Conservation (phyloP, 495 filamentous ascomycete species). For the Tuber indicum region DNA sequence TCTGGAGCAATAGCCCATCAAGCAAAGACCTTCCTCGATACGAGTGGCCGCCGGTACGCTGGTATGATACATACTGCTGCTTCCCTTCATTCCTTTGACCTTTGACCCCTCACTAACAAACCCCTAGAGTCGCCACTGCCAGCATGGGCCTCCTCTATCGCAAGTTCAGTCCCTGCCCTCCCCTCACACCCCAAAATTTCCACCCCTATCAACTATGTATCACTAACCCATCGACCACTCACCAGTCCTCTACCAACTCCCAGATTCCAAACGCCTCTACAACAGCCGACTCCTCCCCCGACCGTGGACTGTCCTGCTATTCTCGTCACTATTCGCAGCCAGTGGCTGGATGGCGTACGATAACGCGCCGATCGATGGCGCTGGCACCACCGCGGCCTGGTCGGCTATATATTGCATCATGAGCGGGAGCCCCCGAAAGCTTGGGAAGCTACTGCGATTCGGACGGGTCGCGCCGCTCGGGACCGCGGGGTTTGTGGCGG, state of each 20-base stretch:
- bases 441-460: conserved; percentile 36
- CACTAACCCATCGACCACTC: background rate
- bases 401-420: conserved; percentile 72
- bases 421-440: conserved; percentile 62
- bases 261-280: conserved; percentile 21
- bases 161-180: conserved; percentile 10
- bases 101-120: conserved; percentile 16
- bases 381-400: conserved; percentile 79
- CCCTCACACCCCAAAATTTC: background rate
- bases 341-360: conserved; percentile 57
- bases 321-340: conserved; percentile 47
- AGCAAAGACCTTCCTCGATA: conserved; percentile 21
- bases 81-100: background rate
- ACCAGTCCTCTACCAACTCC: conserved; percentile 28
- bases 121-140: conserved; percentile 34
- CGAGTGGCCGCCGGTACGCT: conserved; percentile 26
- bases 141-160: conserved; percentile 31
- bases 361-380: conserved; percentile 73
- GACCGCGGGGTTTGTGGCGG: conserved; percentile 56
- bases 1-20: conserved; percentile 22
- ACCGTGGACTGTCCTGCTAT: conserved; percentile 62
- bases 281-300: conserved; percentile 21
- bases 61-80: conserved; percentile 8
- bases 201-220: conserved; percentile 1
- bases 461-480: conserved; percentile 58